A percentile compares a stretch with the other conserved stretches of the same genome.
phyloP scores from a whole-genome alignment of 2,329 filamentous ascomycete genomes.

The Mycosphaerella sp. region DNA sequence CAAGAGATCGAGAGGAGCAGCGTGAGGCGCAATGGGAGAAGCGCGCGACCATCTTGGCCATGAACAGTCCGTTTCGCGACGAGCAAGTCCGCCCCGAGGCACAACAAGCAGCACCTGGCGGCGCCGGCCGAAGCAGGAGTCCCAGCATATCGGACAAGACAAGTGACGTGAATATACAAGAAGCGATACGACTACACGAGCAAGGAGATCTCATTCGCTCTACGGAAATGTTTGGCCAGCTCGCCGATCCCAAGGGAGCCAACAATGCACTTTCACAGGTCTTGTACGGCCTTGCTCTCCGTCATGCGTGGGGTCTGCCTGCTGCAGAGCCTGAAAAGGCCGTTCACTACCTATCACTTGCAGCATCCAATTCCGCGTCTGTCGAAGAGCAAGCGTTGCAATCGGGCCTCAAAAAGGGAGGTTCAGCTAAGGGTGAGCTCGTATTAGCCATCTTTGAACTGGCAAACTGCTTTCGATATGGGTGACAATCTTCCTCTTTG shows the following conservation, averaged over 20 bases:
- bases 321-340: slow-evolving; percentile 61
- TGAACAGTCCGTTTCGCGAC: slow-evolving; percentile 40
- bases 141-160: slow-evolving; percentile 34
- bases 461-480: slow-evolving; percentile 85
- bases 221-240: slow-evolving; percentile 73
- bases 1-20: slow-evolving; percentile 38
- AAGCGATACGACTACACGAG: slow-evolving; percentile 93
- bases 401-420: slow-evolving; percentile 86
- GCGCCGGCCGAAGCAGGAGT: slow-evolving; percentile 27
- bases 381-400: slow-evolving; percentile 80
- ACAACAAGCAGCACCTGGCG: not conserved
- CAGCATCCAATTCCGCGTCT: slow-evolving; percentile 80
- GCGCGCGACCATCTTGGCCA: slow-evolving; percentile 80
- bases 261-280: slow-evolving; percentile 96
- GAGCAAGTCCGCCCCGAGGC: slow-evolving; percentile 10
- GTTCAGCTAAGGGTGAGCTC: slow-evolving; percentile 90
- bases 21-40: slow-evolving; percentile 82
- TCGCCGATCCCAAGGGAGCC: slow-evolving; percentile 75
- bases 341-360: slow-evolving; percentile 76
- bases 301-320: slow-evolving; percentile 87
- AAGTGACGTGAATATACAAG: slow-evolving; percentile 65
- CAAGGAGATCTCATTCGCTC: slow-evolving; percentile 69
- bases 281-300: slow-evolving; percentile 85
- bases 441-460: slow-evolving; percentile 95
- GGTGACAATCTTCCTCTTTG: not conserved